Conservation (phyloP, 2,329 filamentous ascomycete genomes). For the Dothiorella sarmentorum region DNA sequence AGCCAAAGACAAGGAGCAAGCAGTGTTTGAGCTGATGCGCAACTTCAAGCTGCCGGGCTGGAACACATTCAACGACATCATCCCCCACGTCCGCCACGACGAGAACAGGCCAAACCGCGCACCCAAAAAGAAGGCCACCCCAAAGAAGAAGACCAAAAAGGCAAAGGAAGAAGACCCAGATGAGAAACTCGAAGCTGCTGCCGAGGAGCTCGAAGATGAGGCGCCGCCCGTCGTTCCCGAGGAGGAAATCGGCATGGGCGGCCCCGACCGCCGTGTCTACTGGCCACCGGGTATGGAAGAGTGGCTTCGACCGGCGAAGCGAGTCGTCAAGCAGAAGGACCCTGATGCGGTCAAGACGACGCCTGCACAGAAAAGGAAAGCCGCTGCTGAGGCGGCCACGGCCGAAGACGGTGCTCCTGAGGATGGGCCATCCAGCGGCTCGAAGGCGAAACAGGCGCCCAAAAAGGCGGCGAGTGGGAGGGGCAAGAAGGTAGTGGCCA, state of each 20-base stretch:
- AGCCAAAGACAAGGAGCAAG: constrained; percentile 96
- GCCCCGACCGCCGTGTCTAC: constrained; percentile 75
- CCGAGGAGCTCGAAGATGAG: constrained; percentile 38
- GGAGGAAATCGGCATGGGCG: constrained; percentile 81
- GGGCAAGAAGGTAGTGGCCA: constrained; percentile 25
- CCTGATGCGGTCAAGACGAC: constrained; percentile 31
- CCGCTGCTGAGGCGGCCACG: constrained; percentile 21
- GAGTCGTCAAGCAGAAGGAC: constrained; percentile 58
- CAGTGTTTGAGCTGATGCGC: constrained; percentile 90
- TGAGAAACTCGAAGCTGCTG: constrained; percentile 36
- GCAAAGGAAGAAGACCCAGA: constrained; percentile 38
- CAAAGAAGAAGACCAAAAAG: constrained; percentile 45
- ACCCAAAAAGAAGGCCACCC: constrained; percentile 40
- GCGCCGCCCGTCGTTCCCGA: constrained; percentile 49
- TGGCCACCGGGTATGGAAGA: constrained; percentile 90
- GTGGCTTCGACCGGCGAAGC: constrained; percentile 80
- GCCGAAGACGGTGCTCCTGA: background rate
- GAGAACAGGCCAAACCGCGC: constrained; percentile 57
- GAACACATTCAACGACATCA: constrained; percentile 69
- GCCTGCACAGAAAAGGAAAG: constrained; percentile 33
- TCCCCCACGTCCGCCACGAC: constrained; percentile 73
- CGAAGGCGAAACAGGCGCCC: constrained; percentile 29
- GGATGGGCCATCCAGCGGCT: background rate
- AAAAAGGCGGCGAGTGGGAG: constrained; percentile 30
- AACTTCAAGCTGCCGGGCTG: constrained; percentile 80